A percentile compares a stretch with the other conserved stretches of the same genome.
Conservation (phyloP, 108 stramenopile species). For the Cyclotella cryptica region DNA sequence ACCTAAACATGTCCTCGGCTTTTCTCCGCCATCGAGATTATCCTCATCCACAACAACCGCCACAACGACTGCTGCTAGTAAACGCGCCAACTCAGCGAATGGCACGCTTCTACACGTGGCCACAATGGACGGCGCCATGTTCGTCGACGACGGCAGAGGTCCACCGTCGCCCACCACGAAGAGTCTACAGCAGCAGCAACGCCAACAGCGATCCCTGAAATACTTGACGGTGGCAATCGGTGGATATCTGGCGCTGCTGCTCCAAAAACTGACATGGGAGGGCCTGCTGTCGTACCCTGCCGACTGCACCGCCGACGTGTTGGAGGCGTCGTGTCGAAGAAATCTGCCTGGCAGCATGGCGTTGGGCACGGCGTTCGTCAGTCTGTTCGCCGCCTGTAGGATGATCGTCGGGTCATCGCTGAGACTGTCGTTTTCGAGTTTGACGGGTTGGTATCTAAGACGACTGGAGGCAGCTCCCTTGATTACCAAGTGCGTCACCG, state of each 20-base stretch:
- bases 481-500: conserved; percentile 67
- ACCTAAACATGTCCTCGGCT: not conserved
- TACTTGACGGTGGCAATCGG: not conserved
- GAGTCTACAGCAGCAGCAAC: not conserved
- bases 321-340: not conserved
- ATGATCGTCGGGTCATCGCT: conserved; percentile 10
- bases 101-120: not conserved
- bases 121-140: conserved; percentile 1
- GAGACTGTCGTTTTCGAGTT: not conserved
- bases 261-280: conserved; percentile 10
- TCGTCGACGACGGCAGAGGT: not conserved
- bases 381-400: not conserved
- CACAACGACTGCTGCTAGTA: not conserved
- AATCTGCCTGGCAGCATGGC: conserved; percentile 1
- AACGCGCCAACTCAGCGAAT: too few species aligned
- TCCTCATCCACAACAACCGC: not conserved
- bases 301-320: conserved; percentile 4
- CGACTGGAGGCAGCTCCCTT: conserved; percentile 54
- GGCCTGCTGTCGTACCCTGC: not conserved
- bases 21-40: conserved; percentile 6
- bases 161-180: not conserved
- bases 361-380: not conserved
- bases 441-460: conserved; percentile 51
- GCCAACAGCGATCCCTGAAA: not conserved
- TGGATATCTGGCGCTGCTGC: not conserved